Conservation (phyloP, 2,329 filamentous ascomycete genomes). For the Knufia petricola region DNA sequence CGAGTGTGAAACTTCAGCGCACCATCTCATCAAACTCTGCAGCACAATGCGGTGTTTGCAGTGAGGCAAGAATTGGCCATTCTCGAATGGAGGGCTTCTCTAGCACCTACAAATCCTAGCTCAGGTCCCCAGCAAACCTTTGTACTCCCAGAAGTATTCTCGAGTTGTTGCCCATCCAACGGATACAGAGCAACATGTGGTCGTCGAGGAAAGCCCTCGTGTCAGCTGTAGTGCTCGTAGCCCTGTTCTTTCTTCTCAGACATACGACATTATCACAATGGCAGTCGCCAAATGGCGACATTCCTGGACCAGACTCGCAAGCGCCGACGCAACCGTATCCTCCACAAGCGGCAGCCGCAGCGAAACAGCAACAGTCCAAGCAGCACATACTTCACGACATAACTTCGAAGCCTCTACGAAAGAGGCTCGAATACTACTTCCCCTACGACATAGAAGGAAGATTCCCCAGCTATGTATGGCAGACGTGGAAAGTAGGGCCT, state of each 20-base stretch:
- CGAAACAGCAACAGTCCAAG: constrained; percentile 26
- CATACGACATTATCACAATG: constrained; percentile 43
- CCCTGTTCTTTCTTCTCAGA: constrained; percentile 60
- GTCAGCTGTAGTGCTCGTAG: constrained; percentile 58
- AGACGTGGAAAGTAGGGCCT: constrained; percentile 91
- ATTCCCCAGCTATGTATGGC: constrained; percentile 98
- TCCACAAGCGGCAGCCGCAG: constrained; percentile 31
- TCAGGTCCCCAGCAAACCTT: not conserved
- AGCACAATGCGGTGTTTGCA: not conserved
- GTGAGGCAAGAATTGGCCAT: not conserved
- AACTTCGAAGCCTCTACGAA: constrained; percentile 60
- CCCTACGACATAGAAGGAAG: constrained; percentile 81
- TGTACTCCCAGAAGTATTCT: not conserved
- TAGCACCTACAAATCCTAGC: not conserved
- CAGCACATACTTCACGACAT: constrained; percentile 62
- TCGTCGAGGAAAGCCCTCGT: constrained; percentile 56
- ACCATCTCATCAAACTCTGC: not conserved
- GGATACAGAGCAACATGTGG: not conserved
- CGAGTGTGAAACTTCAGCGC: not conserved
- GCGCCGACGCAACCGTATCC: constrained; percentile 23
- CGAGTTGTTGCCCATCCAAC: not conserved
- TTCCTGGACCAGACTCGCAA: constrained; percentile 27
- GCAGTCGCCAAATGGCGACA: constrained; percentile 23
- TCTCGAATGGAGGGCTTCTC: not conserved
- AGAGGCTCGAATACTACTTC: constrained; percentile 84